These are phyloP conservation scores for Myotisia sp. DNA, from an alignment of 2,329 filamentous ascomycete genomes.

Conservation along the genomic window DNA sequence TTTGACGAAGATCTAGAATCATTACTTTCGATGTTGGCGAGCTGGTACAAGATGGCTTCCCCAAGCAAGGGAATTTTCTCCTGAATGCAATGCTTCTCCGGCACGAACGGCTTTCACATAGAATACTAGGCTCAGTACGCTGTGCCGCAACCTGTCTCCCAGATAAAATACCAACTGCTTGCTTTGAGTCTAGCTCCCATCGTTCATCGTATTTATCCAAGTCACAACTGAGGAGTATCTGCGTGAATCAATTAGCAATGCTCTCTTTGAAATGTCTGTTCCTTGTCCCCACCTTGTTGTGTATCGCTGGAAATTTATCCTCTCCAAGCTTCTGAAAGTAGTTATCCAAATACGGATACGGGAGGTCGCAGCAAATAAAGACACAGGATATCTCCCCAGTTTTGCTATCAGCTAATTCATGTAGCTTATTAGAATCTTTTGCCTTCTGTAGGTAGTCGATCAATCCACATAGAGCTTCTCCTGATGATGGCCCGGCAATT, in stretches of 20 bases:
- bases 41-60: too few relatives aligned
- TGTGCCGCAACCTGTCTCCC: too few relatives aligned
- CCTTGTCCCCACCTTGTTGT: conserved; percentile 30
- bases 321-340: conserved; percentile 44
- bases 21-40: too few relatives aligned
- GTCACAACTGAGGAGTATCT: conserved; percentile 38
- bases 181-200: too few relatives aligned
- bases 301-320: conserved; percentile 37
- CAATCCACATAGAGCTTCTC: conserved; percentile 42
- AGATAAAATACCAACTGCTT: too few relatives aligned
- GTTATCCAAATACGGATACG: conserved; percentile 48
- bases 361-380: conserved; percentile 49
- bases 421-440: conserved; percentile 33
- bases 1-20: too few relatives aligned
- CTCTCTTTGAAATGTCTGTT: too few relatives aligned
- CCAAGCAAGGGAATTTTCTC: too few relatives aligned
- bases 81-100: too few relatives aligned
- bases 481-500: conserved; percentile 47
- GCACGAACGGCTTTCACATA: too few relatives aligned
- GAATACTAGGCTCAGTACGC: too few relatives aligned
- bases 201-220: conserved; percentile 42
- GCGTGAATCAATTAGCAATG: too few relatives aligned
- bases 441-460: conserved; percentile 37
- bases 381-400: conserved; percentile 40
- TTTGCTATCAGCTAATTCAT: conserved; percentile 29